These are phyloP conservation scores for Lecanosticta acicola DNA, from an alignment of 2,329 filamentous ascomycete genomes.

Conservation along the genomic window DNA sequence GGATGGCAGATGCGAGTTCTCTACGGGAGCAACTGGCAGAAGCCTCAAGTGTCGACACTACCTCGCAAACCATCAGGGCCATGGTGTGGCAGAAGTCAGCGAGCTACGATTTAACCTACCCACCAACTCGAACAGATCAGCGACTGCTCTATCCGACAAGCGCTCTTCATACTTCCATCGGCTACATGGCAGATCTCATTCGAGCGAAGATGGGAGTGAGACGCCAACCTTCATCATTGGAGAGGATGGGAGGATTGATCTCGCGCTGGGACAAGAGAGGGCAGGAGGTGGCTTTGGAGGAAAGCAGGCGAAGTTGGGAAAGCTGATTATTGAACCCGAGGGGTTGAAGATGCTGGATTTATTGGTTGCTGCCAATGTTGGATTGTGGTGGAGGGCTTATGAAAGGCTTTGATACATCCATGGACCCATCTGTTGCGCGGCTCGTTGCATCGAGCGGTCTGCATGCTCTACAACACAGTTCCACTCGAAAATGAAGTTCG, in stretches of 20 bases:
- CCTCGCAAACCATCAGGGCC: constrained; percentile 29
- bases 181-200: constrained; percentile 9
- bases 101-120: constrained; percentile 89
- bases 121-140: constrained; percentile 37
- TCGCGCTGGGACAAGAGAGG: constrained; percentile 72
- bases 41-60: constrained; percentile 31
- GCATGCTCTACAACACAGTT: too few relatives aligned
- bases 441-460: too few relatives aligned
- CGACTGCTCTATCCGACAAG: constrained; percentile 28
- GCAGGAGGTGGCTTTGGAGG: constrained; percentile 83
- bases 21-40: constrained; percentile 68
- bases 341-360: constrained; percentile 95
- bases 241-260: constrained; percentile 52
- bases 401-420: constrained; percentile 43
- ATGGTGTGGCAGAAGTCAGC: constrained; percentile 54
- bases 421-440: too few relatives aligned
- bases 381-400: constrained; percentile 89
- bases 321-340: constrained; percentile 82
- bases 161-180: constrained; percentile 23
- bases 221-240: constrained; percentile 21
- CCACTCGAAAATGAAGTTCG: too few relatives aligned
- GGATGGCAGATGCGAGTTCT: constrained; percentile 81
- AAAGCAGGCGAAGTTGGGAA: constrained; percentile 85
- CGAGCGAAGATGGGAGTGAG: constrained; percentile 11
- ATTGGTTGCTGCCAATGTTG: constrained; percentile 83